Percentiles rank a stretch among this genome's conserved stretches.
Evolutionary conservation across 176 grass and related monocot genomes (phyloP).

Genomic region (Stipa capillata): DNA sequence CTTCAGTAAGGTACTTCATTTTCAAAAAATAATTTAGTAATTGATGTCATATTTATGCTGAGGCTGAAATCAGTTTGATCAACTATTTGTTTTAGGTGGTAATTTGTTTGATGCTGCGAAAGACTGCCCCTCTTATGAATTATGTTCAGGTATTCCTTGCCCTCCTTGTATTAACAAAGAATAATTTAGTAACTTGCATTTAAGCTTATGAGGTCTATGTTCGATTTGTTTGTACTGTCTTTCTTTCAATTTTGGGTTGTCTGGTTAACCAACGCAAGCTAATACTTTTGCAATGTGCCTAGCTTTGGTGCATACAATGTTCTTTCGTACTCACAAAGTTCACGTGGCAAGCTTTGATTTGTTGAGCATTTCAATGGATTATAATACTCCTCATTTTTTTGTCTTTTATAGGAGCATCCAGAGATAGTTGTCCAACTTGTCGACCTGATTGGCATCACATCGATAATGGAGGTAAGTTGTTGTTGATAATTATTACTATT

Average conservation of each 20-base stretch:
- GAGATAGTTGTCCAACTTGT: constrained; percentile 90
- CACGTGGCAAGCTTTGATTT: neutral
- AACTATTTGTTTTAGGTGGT: constrained; percentile 61
- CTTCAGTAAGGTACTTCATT: constrained; percentile 95
- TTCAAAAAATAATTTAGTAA: too few relatives aligned
- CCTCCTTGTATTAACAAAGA: neutral
- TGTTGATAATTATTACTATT: neutral
- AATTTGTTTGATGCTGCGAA: constrained; percentile 87
- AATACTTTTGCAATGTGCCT: neutral
- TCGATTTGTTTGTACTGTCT: neutral
- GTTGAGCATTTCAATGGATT: neutral
- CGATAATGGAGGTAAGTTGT: constrained; percentile 74
- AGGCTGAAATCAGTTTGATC: constrained; percentile 19
- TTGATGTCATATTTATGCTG: neutral
- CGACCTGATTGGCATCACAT: constrained; percentile 95
- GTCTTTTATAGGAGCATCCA: constrained; percentile 66
- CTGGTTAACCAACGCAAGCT: neutral
- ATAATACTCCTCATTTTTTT: neutral
- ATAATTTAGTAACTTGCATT: neutral
- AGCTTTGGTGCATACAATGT: neutral
- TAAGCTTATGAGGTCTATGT: neutral
- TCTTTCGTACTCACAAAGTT: neutral
- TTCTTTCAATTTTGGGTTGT: neutral
- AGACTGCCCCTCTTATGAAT: constrained; percentile 63
- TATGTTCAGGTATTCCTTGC: constrained; percentile 82